These are phyloP conservation scores for Fusarium nurragi DNA, from an alignment of 2,329 filamentous ascomycete genomes.

Conservation along the genomic window DNA sequence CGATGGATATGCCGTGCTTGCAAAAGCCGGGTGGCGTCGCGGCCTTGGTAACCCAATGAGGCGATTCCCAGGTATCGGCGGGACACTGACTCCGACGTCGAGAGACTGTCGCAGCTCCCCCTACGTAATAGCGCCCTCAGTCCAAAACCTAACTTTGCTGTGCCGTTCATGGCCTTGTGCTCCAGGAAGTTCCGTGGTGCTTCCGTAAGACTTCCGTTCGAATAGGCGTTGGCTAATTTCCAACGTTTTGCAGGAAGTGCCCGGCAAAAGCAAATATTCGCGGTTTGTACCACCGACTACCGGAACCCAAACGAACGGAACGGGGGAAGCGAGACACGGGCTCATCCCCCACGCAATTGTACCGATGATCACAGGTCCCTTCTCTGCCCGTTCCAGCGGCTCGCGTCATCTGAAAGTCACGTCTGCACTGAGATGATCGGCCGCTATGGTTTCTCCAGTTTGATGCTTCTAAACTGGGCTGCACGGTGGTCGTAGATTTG, in stretches of 20 bases:
- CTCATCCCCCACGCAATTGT: background rate
- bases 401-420: background rate
- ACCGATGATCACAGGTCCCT: background rate
- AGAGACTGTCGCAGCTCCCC: background rate
- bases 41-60: conserved; percentile 10
- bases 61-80: background rate
- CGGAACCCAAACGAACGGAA: background rate
- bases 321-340: background rate
- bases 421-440: conserved; percentile 14
- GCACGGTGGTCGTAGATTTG: background rate
- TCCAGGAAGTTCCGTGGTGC: background rate
- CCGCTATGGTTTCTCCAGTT: conserved; percentile 5
- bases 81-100: background rate
- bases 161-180: background rate
- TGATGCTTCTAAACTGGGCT: background rate
- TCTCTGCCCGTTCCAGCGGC: background rate
- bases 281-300: background rate
- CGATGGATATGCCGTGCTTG: conserved; percentile 1
- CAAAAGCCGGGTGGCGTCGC: conserved; percentile 18
- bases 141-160: background rate
- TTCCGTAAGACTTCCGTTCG: background rate
- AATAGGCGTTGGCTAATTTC: background rate
- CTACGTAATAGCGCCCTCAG: background rate
- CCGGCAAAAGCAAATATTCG: background rate
- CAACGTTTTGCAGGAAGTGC: background rate